Conservation (phyloP, 2,329 filamentous ascomycete genomes). For the Colletotrichum costaricense region DNA sequence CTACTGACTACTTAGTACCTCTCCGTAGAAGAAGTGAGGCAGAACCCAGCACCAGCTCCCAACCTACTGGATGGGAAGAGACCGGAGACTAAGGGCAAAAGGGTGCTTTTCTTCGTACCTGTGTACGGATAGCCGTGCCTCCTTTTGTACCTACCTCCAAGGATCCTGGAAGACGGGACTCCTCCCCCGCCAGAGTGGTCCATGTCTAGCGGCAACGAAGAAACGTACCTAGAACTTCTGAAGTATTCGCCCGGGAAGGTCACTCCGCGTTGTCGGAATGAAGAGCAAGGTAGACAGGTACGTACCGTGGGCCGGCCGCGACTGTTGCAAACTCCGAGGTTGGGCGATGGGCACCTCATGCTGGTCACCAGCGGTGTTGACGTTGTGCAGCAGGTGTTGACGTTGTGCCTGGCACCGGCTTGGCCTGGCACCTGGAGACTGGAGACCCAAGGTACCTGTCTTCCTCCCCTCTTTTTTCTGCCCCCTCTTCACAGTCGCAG, state of each 20-base stretch:
- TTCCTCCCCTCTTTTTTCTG: constrained; percentile 5
- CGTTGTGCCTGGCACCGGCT: constrained; percentile 10
- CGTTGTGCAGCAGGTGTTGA: constrained; percentile 16
- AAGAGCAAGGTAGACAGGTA: not conserved
- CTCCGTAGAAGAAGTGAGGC: not conserved
- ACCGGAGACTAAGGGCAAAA: not conserved
- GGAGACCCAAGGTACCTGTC: not conserved
- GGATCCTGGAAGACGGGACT: constrained; percentile 11
- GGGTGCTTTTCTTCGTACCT: not conserved
- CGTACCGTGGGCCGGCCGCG: not conserved
- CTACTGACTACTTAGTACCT: too few species aligned
- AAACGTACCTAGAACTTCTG: constrained; percentile 8
- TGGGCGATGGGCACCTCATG: not conserved
- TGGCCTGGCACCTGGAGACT: not conserved
- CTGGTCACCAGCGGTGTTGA: constrained; percentile 2
- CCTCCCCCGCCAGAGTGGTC: constrained; percentile 13
- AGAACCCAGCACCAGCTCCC: not conserved
- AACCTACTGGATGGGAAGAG: not conserved
- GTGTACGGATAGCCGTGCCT: not conserved
- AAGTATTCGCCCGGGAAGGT: not conserved
- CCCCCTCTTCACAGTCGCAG: not conserved
- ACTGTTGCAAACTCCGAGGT: constrained; percentile 10
- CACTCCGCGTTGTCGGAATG: not conserved
- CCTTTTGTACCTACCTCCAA: not conserved
- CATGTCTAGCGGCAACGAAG: not conserved